phyloP scores from a whole-genome alignment of 2,329 filamentous ascomycete genomes.

The Paraphoma sp. region DNA sequence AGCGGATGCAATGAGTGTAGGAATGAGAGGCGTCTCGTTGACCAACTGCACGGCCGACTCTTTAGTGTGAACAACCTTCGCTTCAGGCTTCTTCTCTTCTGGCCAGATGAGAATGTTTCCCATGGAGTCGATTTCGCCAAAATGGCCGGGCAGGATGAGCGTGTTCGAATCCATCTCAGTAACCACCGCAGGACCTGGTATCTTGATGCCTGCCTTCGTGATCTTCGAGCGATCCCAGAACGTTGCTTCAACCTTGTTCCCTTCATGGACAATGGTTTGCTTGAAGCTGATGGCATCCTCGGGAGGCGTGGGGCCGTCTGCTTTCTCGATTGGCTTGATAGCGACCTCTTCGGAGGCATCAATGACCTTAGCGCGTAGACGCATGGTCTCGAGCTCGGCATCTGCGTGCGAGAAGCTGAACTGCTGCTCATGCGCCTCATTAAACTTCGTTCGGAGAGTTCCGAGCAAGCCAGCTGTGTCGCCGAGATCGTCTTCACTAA shows the following conservation, averaged over 20 bases:
- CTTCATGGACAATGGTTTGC: constrained; percentile 51
- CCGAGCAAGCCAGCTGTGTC: constrained; percentile 38
- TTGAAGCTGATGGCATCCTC: constrained; percentile 47
- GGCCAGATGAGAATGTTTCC: constrained; percentile 59
- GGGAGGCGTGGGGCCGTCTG: constrained; percentile 34
- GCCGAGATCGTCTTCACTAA: constrained; percentile 46
- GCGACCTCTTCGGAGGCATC: constrained; percentile 53
- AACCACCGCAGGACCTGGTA: constrained; percentile 56
- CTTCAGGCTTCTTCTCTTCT: constrained; percentile 33
- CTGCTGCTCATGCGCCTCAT: constrained; percentile 52
- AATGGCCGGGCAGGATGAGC: constrained; percentile 56
- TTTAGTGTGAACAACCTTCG: constrained; percentile 41
- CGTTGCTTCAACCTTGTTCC: constrained; percentile 49
- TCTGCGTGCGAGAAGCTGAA: constrained; percentile 54
- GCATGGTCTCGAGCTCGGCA: constrained; percentile 57
- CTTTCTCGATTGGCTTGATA: constrained; percentile 44
- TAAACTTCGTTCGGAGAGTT: constrained; percentile 50
- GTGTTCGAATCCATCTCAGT: constrained; percentile 62
- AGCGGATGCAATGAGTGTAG: constrained; percentile 54
- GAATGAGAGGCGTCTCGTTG: constrained; percentile 50
- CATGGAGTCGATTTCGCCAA: constrained; percentile 55
- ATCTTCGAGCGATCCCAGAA: constrained; percentile 55
- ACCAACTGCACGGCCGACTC: constrained; percentile 48
- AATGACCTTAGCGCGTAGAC: constrained; percentile 53
- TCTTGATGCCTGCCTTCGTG: constrained; percentile 49